A percentile compares a stretch with the other conserved stretches of the same genome.
phyloP scores from a whole-genome alignment of 176 grass and related monocot genomes.

The Oryza glaberrima region DNA sequence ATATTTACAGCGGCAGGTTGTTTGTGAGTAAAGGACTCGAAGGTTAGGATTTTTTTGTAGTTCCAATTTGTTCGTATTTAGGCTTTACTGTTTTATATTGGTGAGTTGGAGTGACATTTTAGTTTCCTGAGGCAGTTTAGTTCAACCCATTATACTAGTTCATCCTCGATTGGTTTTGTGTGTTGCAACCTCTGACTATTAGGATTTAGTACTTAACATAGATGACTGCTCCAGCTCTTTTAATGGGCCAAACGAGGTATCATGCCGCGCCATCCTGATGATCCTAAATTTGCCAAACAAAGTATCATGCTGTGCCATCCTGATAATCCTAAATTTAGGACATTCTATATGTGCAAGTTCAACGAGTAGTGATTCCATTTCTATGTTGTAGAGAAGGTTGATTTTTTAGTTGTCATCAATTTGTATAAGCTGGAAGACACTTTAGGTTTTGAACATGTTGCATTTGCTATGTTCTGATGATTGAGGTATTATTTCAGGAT shows the following conservation, averaged over 20 bases:
- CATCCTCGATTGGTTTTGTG: not conserved
- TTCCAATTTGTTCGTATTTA: not conserved
- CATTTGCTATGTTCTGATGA: slow-evolving; percentile 8
- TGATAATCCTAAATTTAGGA: not conserved
- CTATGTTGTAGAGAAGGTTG: slow-evolving; percentile 15
- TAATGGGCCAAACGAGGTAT: not conserved
- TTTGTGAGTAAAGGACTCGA: not conserved
- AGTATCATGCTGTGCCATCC: not conserved
- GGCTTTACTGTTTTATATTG: not conserved
- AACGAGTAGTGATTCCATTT: slow-evolving; percentile 10
- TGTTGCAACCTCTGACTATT: slow-evolving; percentile 31
- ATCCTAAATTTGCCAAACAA: not conserved
- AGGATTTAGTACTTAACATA: not conserved
- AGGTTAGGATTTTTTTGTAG: not conserved
- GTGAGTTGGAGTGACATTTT: slow-evolving; percentile 1
- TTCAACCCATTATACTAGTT: slow-evolving; percentile 15
- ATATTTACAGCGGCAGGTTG: not conserved
- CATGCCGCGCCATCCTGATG: not conserved
- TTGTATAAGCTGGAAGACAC: slow-evolving; percentile 23
- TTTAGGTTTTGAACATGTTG: slow-evolving; percentile 26
- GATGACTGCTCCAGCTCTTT: slow-evolving; percentile 1
- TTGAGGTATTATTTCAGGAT: slow-evolving; percentile 46
- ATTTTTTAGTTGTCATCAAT: not conserved
- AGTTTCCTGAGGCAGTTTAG: not conserved
- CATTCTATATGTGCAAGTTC: not conserved